A percentile compares a stretch with the other conserved stretches of the same genome.
These are phyloP conservation scores for Cyberlindnera lachancei DNA, from an alignment of 805 yeast genomes.

Conservation along the genomic window DNA sequence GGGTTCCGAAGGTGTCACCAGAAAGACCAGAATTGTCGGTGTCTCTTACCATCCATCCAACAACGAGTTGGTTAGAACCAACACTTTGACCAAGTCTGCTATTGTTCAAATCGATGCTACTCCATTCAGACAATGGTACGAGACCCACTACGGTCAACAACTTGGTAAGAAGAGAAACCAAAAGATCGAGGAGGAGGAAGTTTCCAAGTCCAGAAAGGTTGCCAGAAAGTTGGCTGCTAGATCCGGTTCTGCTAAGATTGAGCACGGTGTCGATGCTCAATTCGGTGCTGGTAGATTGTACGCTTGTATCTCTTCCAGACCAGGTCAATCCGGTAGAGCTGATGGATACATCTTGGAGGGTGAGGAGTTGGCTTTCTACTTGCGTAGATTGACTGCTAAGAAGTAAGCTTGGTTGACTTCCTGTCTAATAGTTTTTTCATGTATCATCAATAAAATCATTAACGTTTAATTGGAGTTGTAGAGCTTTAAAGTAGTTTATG, in stretches of 20 bases:
- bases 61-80: constrained; percentile 99
- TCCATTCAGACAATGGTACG: constrained; percentile 99
- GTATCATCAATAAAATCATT: constrained; percentile 22
- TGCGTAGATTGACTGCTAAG: constrained; percentile 99
- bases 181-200: constrained; percentile 48
- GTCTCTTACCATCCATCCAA: constrained; percentile 99
- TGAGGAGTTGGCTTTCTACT: constrained; percentile 99
- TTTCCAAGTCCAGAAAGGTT: constrained; percentile 65
- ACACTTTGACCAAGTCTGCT: constrained; percentile 98
- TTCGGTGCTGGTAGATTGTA: constrained; percentile 98
- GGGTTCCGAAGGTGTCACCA: constrained; percentile 98
- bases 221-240: constrained; percentile 93
- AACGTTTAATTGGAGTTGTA: constrained; percentile 14
- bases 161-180: constrained; percentile 77
- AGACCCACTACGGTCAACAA: constrained; percentile 92
- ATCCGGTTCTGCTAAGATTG: constrained; percentile 77
- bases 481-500: background rate
- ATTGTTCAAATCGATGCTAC: constrained; percentile 99
- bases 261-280: constrained; percentile 88
- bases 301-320: constrained; percentile 98
- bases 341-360: constrained; percentile 99
- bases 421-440: constrained; percentile 8
- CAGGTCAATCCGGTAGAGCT: constrained; percentile 99
- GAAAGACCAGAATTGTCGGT: constrained; percentile 98
- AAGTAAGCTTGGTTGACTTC: constrained; percentile 57